phyloP scores from a whole-genome alignment of 2,329 filamentous ascomycete genomes.

The Calonectria hawksworthii region DNA sequence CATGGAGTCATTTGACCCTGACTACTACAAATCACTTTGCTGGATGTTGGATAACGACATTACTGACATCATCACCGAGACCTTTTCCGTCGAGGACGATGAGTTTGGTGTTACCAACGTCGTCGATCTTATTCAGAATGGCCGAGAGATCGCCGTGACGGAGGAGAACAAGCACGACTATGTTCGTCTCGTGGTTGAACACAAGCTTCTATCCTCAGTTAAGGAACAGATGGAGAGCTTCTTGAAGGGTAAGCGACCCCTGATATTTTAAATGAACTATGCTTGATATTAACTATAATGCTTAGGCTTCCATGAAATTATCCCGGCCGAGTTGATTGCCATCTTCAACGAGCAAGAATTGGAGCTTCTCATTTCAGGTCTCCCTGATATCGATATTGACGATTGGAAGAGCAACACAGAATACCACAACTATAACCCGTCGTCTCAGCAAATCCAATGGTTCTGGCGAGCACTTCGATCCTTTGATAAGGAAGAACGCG shows the following conservation, averaged over 20 bases:
- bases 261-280: neutral
- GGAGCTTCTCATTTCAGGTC: constrained; percentile 94
- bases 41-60: constrained; percentile 99
- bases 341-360: constrained; percentile 99
- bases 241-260: constrained; percentile 74
- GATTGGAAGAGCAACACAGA: constrained; percentile 99
- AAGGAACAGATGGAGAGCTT: constrained; percentile 96
- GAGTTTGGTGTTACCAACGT: constrained; percentile 91
- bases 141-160: constrained; percentile 92
- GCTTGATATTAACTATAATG: constrained; percentile 21
- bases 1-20: constrained; percentile 98
- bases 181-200: constrained; percentile 93
- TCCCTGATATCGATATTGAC: constrained; percentile 97
- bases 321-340: constrained; percentile 91
- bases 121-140: constrained; percentile 88
- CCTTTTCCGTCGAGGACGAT: constrained; percentile 94
- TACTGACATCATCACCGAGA: constrained; percentile 96
- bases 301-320: constrained; percentile 95
- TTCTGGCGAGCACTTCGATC: constrained; percentile 98
- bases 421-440: constrained; percentile 96
- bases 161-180: constrained; percentile 99
- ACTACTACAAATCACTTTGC: constrained; percentile 98
- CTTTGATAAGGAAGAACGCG: constrained; percentile 98
- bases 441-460: constrained; percentile 98
- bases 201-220: constrained; percentile 91